These are phyloP conservation scores for Myxozyma vanderwaltii DNA, from an alignment of 805 yeast species.

Conservation along the genomic window DNA sequence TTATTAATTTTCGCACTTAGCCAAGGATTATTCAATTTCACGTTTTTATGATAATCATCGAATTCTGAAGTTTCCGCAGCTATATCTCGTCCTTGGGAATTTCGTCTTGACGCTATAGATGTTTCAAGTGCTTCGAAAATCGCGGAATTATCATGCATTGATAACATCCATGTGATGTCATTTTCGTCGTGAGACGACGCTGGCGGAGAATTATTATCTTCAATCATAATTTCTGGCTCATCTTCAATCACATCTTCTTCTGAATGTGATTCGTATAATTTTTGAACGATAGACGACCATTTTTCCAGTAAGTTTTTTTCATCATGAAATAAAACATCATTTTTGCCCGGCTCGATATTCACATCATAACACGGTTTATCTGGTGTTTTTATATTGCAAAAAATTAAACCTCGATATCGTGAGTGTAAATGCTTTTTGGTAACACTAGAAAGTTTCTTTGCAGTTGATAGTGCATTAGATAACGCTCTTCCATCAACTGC, in stretches of 20 bases:
- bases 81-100: background rate
- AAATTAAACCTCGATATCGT: conserved; percentile 69
- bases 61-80: background rate
- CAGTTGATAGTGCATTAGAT: conserved; percentile 62
- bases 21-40: conserved; percentile 14
- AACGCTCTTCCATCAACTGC: conserved; percentile 76
- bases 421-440: conserved; percentile 53
- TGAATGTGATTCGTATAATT: conserved; percentile 7
- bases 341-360: conserved; percentile 81
- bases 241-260: background rate
- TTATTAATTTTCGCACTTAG: conserved; percentile 9
- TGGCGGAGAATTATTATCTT: background rate
- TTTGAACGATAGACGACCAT: conserved; percentile 16
- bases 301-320: conserved; percentile 72
- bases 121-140: background rate
- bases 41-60: background rate
- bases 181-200: background rate
- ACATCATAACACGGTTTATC: conserved; percentile 62
- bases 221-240: background rate
- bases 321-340: conserved; percentile 72
- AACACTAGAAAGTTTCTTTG: conserved; percentile 49
- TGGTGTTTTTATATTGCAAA: conserved; percentile 66
- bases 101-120: background rate
- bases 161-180: background rate
- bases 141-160: conserved; percentile 6